A percentile compares a stretch with the other conserved stretches of the same genome.
These are phyloP conservation scores for Lodderomyces pseudojiufengensis DNA, from an alignment of 1,139 yeast genomes.

Conservation along the genomic window DNA sequence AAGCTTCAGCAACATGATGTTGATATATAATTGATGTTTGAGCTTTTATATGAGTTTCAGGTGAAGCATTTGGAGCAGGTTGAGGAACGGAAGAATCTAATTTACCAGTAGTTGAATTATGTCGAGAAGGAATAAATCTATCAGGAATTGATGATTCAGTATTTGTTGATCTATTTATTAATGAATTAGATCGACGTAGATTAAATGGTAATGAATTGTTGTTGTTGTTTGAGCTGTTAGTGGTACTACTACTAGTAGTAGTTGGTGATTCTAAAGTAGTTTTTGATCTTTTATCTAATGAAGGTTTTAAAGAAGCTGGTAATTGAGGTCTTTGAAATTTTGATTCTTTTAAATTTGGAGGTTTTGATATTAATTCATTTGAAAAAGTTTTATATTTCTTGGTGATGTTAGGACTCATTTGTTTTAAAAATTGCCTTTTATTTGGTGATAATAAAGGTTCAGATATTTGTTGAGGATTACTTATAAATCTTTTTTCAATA, in stretches of 20 bases:
- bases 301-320: constrained; percentile 17
- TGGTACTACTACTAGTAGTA: background rate
- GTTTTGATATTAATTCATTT: constrained; percentile 8
- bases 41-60: constrained; percentile 57
- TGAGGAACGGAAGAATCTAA: constrained; percentile 26
- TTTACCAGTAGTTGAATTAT: constrained; percentile 40
- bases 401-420: constrained; percentile 43
- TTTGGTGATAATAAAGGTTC: constrained; percentile 21
- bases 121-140: constrained; percentile 46
- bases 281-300: constrained; percentile 12
- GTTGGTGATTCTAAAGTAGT: constrained; percentile 10
- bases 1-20: constrained; percentile 88
- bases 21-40: constrained; percentile 72
- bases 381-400: constrained; percentile 15
- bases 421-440: constrained; percentile 32
- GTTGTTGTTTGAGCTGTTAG: too few relatives aligned
- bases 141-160: constrained; percentile 27
- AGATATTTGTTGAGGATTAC: constrained; percentile 4
- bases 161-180: constrained; percentile 23
- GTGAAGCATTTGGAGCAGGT: constrained; percentile 46
- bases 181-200: constrained; percentile 37
- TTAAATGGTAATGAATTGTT: constrained; percentile 14
- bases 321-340: constrained; percentile 19
- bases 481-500: constrained; percentile 1
- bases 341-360: constrained; percentile 7